phyloP scores from a whole-genome alignment of 495 filamentous ascomycete genomes.

The Talaromyces ruber region DNA sequence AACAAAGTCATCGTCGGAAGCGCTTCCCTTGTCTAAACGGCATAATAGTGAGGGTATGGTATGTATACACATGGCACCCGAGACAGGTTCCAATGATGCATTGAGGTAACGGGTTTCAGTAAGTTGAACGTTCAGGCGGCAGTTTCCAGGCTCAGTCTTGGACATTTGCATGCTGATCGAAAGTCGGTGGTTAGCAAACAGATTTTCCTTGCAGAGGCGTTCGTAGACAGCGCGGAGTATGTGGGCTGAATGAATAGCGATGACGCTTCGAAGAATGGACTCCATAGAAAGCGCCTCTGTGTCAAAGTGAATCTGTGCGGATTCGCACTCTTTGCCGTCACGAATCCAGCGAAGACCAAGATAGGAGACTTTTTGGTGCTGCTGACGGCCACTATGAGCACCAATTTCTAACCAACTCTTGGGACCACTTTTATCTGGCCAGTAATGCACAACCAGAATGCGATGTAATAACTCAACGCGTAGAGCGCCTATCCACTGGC shows the following conservation, averaged over 20 bases:
- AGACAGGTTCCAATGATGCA: constrained; percentile 61
- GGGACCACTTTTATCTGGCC: constrained; percentile 54
- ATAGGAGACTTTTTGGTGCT: constrained; percentile 32
- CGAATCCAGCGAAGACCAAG: constrained; percentile 79
- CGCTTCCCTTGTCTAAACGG: constrained; percentile 28
- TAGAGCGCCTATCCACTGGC: constrained; percentile 67
- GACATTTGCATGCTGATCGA: constrained; percentile 47
- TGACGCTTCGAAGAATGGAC: constrained; percentile 58
- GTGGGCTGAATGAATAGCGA: constrained; percentile 63
- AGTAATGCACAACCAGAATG: constrained; percentile 82
- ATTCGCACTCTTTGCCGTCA: constrained; percentile 62
- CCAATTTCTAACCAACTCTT: constrained; percentile 93
- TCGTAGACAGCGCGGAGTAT: constrained; percentile 53
- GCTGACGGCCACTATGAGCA: constrained; percentile 51
- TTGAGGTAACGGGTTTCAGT: constrained; percentile 46
- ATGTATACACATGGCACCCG: constrained; percentile 29
- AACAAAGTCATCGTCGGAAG: constrained; percentile 43
- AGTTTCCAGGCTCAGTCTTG: constrained; percentile 53
- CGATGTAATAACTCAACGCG: constrained; percentile 68
- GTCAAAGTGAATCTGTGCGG: constrained; percentile 56
- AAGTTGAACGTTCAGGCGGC: constrained; percentile 57
- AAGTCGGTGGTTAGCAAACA: constrained; percentile 49
- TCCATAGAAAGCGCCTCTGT: constrained; percentile 61
- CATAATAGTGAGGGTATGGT: constrained; percentile 37
- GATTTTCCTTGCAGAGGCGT: constrained; percentile 42